Conservation (phyloP, 768 basidiomycete genomes). For the Suillus subluteus region DNA sequence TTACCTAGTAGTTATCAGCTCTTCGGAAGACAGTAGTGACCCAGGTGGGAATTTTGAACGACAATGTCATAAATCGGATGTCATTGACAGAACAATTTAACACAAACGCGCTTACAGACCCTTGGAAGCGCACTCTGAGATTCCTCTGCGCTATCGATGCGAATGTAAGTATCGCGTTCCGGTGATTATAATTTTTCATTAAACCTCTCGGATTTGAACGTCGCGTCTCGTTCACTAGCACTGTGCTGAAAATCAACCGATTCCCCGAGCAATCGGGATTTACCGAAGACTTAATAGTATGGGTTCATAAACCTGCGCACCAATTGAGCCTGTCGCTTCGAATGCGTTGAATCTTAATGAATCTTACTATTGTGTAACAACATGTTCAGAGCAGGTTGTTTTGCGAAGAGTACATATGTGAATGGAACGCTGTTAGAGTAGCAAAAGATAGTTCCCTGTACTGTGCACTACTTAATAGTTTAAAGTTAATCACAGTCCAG, state of each 20-base stretch:
- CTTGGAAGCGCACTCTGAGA: not conserved
- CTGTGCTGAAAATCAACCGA: not conserved
- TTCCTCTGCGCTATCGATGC: not conserved
- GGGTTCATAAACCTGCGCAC: too few species aligned
- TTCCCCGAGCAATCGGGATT: not conserved
- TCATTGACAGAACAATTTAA: not conserved
- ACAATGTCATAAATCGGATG: not conserved
- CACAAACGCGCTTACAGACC: not conserved
- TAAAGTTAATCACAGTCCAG: not conserved
- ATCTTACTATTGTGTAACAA: not conserved
- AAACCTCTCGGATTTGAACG: not conserved
- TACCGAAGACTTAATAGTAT: not conserved
- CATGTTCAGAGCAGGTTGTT: not conserved
- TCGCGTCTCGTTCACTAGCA: not conserved
- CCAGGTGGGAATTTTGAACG: not conserved
- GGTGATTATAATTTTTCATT: not conserved
- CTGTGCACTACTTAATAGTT: too few species aligned
- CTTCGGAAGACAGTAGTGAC: not conserved
- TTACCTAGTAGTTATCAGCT: not conserved
- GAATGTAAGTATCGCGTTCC: not conserved
- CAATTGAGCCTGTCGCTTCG: not conserved
- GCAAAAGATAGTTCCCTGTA: not conserved
- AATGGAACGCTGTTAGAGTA: not conserved
- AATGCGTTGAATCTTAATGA: not conserved
- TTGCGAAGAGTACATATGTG: not conserved